Evolutionary conservation across 306 rosid species (phyloP).

Genomic region (Quercus berberidifolia): DNA sequence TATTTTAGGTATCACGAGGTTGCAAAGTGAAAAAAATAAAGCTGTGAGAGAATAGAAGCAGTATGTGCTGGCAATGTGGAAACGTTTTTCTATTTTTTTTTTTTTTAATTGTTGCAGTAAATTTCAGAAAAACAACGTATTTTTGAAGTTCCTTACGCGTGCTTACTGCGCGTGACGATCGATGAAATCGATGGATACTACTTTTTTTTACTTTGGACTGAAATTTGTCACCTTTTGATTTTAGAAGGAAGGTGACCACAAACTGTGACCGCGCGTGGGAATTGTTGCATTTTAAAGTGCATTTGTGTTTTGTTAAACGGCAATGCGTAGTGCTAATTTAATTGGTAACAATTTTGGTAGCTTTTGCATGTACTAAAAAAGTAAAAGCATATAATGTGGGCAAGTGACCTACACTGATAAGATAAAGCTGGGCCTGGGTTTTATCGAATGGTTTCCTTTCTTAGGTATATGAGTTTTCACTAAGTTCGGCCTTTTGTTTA

Average conservation of each 20-base stretch:
- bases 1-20: slow-evolving; percentile 44
- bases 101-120: neutral
- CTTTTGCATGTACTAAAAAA: neutral
- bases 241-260: neutral
- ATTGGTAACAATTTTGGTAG: neutral
- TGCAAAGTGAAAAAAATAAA: slow-evolving; percentile 19
- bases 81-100: slow-evolving; percentile 5
- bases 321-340: neutral
- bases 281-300: neutral
- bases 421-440: neutral
- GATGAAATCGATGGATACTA: slow-evolving; percentile 13
- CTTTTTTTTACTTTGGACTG: no score
- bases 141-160: slow-evolving; percentile 23
- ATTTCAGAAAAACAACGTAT: neutral
- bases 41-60: slow-evolving; percentile 16
- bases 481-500: neutral
- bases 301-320: neutral
- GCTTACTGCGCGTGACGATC: neutral
- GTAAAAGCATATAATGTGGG: neutral
- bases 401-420: neutral
- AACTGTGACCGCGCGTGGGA: neutral
- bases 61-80: slow-evolving; percentile 27
- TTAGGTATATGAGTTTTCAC: neutral
- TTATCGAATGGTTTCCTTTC: neutral
- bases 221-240: neutral